Evolutionary conservation across 306 rosid species (phyloP).

Genomic region (Inga oerstediana): DNA sequence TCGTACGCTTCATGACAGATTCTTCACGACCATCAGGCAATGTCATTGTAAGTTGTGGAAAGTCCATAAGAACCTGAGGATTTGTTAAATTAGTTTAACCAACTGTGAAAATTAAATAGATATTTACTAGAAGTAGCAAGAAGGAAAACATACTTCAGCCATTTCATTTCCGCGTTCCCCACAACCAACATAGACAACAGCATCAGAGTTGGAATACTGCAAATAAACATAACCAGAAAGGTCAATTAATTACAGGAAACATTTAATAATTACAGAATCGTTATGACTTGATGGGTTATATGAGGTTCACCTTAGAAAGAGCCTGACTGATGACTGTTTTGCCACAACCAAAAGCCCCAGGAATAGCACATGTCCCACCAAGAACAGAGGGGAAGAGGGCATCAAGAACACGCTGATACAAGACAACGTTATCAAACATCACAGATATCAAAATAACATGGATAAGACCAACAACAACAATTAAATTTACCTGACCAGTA

Average conservation of each 20-base stretch:
- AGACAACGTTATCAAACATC: conserved; percentile 46
- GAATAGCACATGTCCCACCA: conserved; percentile 99
- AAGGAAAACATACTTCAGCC: conserved; percentile 72
- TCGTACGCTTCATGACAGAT: conserved; percentile 99
- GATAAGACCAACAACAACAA: conserved; percentile 11
- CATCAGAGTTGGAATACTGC: conserved; percentile 97
- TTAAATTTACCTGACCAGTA: conserved; percentile 84
- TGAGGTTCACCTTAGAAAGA: conserved; percentile 80
- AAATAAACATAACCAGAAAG: conserved; percentile 25
- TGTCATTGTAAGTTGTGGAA: conserved; percentile 99
- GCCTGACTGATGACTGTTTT: conserved; percentile 99
- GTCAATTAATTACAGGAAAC: conserved; percentile 3
- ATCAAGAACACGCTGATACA: conserved; percentile 94
- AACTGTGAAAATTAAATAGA: conserved; percentile 10
- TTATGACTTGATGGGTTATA: conserved; percentile 6
- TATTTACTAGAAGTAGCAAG: conserved; percentile 7
- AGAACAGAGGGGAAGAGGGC: conserved; percentile 99
- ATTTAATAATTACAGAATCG: not conserved
- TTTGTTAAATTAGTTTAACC: conserved; percentile 28
- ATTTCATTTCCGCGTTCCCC: conserved; percentile 99
- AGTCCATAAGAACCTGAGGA: conserved; percentile 95
- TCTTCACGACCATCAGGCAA: conserved; percentile 99
- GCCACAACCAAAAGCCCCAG: conserved; percentile 99
- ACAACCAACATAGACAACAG: conserved; percentile 96
- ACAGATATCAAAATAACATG: conserved; percentile 20